Conservation (phyloP, 108 stramenopile species). For the Nitzschia sp. region DNA sequence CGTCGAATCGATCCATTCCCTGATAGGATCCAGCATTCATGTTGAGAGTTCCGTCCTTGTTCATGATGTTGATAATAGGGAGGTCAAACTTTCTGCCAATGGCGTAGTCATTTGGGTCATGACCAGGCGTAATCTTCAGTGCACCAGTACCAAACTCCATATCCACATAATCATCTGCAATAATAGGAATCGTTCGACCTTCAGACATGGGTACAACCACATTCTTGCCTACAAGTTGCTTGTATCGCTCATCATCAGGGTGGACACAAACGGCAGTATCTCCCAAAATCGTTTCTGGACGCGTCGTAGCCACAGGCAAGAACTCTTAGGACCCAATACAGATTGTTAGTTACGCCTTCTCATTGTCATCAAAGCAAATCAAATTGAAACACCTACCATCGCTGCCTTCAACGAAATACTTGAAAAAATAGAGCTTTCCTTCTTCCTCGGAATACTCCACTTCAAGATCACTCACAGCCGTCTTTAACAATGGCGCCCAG, state of each 20-base stretch:
- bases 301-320: constrained; percentile 91
- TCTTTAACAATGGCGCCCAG: constrained; percentile 97
- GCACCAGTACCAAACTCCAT: constrained; percentile 96
- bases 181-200: constrained; percentile 83
- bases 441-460: constrained; percentile 91
- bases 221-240: constrained; percentile 84
- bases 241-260: constrained; percentile 92
- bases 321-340: constrained; percentile 40
- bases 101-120: constrained; percentile 96
- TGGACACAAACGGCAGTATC: constrained; percentile 96
- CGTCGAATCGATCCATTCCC: constrained; percentile 92
- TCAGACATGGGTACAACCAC: constrained; percentile 84
- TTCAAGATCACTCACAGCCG: constrained; percentile 96
- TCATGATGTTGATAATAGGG: constrained; percentile 93
- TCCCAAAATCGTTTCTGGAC: constrained; percentile 95
- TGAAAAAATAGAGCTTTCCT: constrained; percentile 96
- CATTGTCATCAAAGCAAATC: no score
- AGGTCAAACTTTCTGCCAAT: constrained; percentile 91
- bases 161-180: constrained; percentile 96
- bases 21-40: constrained; percentile 78
- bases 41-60: constrained; percentile 92
- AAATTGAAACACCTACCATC: constrained; percentile 41
- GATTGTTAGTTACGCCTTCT: no score
- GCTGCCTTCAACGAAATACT: constrained; percentile 83
- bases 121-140: constrained; percentile 95